Base-by-base conservation (phyloP, 2,329 filamentous ascomycete genomes). In the Pestalotiopsis sp. region DNA sequence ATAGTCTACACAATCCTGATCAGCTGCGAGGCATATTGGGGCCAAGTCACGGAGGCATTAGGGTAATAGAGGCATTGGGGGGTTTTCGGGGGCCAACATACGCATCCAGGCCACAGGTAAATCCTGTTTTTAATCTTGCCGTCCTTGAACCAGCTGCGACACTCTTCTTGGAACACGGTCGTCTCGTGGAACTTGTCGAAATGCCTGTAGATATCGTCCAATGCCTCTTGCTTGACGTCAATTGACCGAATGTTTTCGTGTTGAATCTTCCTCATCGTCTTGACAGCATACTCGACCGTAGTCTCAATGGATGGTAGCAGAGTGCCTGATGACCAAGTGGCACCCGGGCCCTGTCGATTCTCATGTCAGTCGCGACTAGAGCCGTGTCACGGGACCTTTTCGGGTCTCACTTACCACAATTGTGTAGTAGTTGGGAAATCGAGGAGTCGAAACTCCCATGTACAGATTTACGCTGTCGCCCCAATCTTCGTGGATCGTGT, bases 401-500 rank as follows among this genome's bases (percentile, higher is more conserved):
- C 7, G 27, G 45, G 14, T 52, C 11, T 23, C 57, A 59, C 23
- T 59, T 59, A 59, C 27, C 31, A 61, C n/a, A n/a, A 66, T 58
- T 4, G 49, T 57, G 25, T 58, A 66, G 31, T 66, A 66, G 64
- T 66, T 66, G 56, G 64, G 56, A 56, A 66, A 66, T 27, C 49
- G 41, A 68, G 88, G 83, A 77, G 87, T 83, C 1, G 85, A 84
- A 11, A 85, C 84, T 17, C 85, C 85, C 56, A 85, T 80, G 72
- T 89, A 90, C 0, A 86, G 85, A 71, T 87, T 83, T 0, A 86
- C 79, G 0, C 83, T 80, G 60, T 84, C 80, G 2, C 84, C 80
- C 86, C 87, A 89, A 0, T 83, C 76, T 52, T 87, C 80, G 36
- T 85, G 80, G 14, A 89, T 75, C 49, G 81, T 79, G 61, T 82